Conservation (phyloP, 257 asterid species). For the Rubia yunnanensis region DNA sequence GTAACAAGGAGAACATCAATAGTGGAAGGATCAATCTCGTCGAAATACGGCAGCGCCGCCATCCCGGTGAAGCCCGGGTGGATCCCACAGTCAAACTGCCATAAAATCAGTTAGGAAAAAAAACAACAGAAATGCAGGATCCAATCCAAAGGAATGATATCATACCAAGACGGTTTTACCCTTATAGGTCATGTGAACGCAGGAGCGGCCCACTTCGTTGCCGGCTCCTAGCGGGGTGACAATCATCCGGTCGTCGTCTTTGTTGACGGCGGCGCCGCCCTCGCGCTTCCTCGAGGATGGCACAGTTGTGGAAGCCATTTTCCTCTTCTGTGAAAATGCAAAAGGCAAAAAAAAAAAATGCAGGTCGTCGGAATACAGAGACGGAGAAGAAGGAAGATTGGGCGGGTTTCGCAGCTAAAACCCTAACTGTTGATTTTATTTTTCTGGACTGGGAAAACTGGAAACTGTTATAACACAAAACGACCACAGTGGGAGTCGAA, state of each 20-base stretch:
- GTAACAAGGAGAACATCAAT: slow-evolving; percentile 91
- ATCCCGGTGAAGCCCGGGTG: slow-evolving; percentile 95
- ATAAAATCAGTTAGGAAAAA: background rate
- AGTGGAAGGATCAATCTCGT: slow-evolving; percentile 79
- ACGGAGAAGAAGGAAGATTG: background rate
- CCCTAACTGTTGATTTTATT: background rate
- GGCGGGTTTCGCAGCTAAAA: background rate
- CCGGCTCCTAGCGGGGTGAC: slow-evolving; percentile 95
- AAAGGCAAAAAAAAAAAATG: background rate
- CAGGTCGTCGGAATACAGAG: background rate
- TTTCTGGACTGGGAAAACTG: background rate
- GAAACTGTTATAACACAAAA: background rate
- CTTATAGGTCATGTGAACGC: slow-evolving; percentile 80
- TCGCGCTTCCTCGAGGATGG: slow-evolving; percentile 45
- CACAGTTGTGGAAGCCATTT: slow-evolving; percentile 57
- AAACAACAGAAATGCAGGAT: background rate
- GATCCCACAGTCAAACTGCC: slow-evolving; percentile 93
- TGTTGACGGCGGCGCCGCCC: slow-evolving; percentile 22
- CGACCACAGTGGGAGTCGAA: slow-evolving; percentile 99
- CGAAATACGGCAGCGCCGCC: slow-evolving; percentile 97
- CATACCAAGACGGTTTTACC: slow-evolving; percentile 81
- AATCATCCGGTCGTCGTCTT: slow-evolving; percentile 84
- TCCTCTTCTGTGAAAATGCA: background rate
- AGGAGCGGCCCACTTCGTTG: slow-evolving; percentile 95
- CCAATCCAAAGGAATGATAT: background rate